phyloP scores from a whole-genome alignment of 768 basidiomycete species.

The Tulasnella sp. region DNA sequence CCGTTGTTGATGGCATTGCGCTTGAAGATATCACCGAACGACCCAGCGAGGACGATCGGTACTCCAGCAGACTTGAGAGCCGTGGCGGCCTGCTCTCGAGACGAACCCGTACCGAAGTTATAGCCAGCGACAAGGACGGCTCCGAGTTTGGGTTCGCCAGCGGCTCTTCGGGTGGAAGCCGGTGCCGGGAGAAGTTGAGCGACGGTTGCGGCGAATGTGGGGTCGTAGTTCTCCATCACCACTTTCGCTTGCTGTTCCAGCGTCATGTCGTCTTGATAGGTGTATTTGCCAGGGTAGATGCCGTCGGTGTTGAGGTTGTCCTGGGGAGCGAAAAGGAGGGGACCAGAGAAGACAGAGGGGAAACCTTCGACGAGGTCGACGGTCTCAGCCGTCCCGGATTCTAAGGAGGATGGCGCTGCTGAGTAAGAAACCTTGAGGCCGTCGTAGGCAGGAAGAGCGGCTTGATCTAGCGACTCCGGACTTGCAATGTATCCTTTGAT shows the following conservation, averaged over 20 bases:
- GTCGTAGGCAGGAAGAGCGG: constrained; percentile 34
- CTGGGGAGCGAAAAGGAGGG: constrained; percentile 85
- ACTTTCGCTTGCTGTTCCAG: constrained; percentile 88
- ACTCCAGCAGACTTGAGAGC: constrained; percentile 91
- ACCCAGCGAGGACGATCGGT: constrained; percentile 90
- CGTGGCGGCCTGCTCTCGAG: constrained; percentile 96
- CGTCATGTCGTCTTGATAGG: constrained; percentile 98
- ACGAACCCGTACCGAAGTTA: constrained; percentile 98
- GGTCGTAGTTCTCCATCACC: constrained; percentile 99
- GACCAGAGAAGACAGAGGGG: constrained; percentile 70
- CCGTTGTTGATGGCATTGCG: constrained; percentile 99
- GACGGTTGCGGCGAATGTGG: constrained; percentile 64
- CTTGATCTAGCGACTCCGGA: constrained; percentile 49
- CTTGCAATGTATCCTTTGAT: constrained; percentile 83
- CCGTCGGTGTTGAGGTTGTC: constrained; percentile 98
- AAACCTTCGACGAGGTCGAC: constrained; percentile 71
- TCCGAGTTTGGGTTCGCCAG: constrained; percentile 38
- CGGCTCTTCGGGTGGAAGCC: constrained; percentile 14
- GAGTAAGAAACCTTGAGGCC: constrained; percentile 25
- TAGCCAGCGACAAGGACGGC: constrained; percentile 83
- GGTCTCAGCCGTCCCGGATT: constrained; percentile 18
- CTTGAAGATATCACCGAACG: constrained; percentile 99
- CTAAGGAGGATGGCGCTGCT: constrained; percentile 21
- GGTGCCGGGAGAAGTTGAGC: constrained; percentile 32
- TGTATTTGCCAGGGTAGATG: constrained; percentile 98